phyloP scores from a whole-genome alignment of 257 asterid species.

The Salvia rosmarinus region DNA sequence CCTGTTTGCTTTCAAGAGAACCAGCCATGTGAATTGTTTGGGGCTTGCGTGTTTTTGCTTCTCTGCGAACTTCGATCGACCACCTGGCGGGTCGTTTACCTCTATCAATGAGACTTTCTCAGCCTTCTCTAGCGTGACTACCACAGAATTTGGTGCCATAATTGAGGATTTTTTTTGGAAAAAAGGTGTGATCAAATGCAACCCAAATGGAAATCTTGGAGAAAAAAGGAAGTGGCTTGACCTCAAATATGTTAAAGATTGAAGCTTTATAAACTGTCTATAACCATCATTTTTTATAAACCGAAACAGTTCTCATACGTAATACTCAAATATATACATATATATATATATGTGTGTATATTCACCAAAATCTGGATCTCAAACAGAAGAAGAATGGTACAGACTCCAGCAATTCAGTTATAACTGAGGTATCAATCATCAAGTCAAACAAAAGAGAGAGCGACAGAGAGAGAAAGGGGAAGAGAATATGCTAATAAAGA shows the following conservation, averaged over 20 bases:
- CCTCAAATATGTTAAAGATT: slow-evolving; percentile 13
- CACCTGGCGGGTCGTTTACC: slow-evolving; percentile 38
- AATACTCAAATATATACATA: not conserved
- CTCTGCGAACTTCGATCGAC: slow-evolving; percentile 52
- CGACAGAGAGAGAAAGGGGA: slow-evolving; percentile 31
- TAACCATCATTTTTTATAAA: slow-evolving; percentile 31
- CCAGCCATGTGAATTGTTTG: slow-evolving; percentile 68
- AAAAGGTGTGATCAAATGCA: slow-evolving; percentile 25
- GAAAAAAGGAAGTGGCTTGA: slow-evolving; percentile 37
- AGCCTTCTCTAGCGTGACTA: slow-evolving; percentile 67
- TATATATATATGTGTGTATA: not conserved
- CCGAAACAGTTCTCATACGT: slow-evolving; percentile 29
- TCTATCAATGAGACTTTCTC: slow-evolving; percentile 58
- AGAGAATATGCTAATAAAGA: slow-evolving; percentile 40
- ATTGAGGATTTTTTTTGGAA: not conserved
- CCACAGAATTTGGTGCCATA: slow-evolving; percentile 87
- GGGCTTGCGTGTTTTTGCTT: slow-evolving; percentile 66
- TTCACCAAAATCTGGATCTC: slow-evolving; percentile 53
- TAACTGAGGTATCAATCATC: slow-evolving; percentile 32
- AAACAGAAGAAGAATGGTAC: slow-evolving; percentile 44
- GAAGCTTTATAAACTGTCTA: slow-evolving; percentile 25
- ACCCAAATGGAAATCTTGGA: slow-evolving; percentile 31
- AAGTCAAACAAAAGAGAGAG: slow-evolving; percentile 39
- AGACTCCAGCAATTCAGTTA: slow-evolving; percentile 41
- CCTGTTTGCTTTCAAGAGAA: slow-evolving; percentile 66